These are phyloP conservation scores for Henckelia pumila DNA, from an alignment of 257 asterid species.

Conservation along the genomic window DNA sequence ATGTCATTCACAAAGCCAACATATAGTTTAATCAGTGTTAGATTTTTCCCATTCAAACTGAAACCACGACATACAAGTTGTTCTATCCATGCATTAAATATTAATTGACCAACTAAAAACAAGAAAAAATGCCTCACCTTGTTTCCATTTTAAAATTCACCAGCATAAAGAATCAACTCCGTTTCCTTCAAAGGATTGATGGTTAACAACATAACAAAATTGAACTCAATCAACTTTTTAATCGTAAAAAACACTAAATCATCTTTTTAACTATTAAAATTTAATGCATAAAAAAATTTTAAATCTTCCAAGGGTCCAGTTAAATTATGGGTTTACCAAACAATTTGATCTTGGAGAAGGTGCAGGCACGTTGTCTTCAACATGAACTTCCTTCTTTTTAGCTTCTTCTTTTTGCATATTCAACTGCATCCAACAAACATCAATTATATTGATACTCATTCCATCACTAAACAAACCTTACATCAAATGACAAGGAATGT, in stretches of 20 bases:
- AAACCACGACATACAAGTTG: background rate
- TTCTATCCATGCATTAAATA: background rate
- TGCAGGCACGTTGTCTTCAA: conserved; percentile 86
- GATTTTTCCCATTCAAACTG: background rate
- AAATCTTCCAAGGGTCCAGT: background rate
- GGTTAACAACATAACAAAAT: conserved; percentile 46
- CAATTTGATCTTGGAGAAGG: conserved; percentile 99
- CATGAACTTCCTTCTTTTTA: conserved; percentile 87
- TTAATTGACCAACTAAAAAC: background rate
- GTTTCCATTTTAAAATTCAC: conserved; percentile 95
- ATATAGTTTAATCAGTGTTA: background rate
- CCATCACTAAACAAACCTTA: background rate
- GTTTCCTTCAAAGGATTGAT: conserved; percentile 90
- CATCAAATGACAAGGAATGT: background rate
- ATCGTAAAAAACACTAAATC: background rate
- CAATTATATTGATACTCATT: background rate
- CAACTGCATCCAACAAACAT: conserved; percentile 30
- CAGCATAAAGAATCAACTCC: conserved; percentile 82
- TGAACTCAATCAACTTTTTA: conserved; percentile 17
- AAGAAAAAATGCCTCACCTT: conserved; percentile 51
- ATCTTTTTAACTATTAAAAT: conserved; percentile 7
- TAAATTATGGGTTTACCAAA: conserved; percentile 53
- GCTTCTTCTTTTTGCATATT: conserved; percentile 92
- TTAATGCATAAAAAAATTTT: conserved; percentile 11
- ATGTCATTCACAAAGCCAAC: background rate